Conservation (phyloP, 495 filamentous ascomycete species). For the Geopyxis carbonaria region DNA sequence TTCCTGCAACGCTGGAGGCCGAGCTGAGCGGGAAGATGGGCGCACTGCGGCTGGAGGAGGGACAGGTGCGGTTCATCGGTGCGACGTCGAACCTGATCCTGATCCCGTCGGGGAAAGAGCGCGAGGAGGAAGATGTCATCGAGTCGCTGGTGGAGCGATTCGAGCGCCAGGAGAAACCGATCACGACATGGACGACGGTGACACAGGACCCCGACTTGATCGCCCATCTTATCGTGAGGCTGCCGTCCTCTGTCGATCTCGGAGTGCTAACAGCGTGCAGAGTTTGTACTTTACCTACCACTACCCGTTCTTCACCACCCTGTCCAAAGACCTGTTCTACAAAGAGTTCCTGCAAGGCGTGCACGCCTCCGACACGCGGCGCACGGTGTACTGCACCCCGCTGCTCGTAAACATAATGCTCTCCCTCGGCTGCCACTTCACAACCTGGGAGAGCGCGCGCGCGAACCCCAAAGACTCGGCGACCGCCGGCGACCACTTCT, state of each 20-base stretch:
- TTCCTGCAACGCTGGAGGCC: conserved; percentile 53
- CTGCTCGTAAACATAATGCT: conserved; percentile 90
- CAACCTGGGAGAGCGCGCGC: conserved; percentile 52
- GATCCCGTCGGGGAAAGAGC: conserved; percentile 38
- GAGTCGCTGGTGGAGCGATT: conserved; percentile 19
- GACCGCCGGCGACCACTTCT: conserved; percentile 93
- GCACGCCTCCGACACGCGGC: conserved; percentile 23
- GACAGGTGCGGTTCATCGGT: conserved; percentile 79
- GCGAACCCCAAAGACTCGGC: conserved; percentile 51
- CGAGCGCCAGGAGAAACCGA: conserved; percentile 40
- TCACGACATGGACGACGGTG: conserved; percentile 74
- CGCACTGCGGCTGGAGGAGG: conserved; percentile 70
- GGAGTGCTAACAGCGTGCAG: background rate
- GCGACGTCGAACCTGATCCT: conserved; percentile 91
- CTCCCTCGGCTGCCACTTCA: conserved; percentile 92
- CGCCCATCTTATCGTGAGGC: conserved; percentile 49
- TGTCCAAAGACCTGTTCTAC: conserved; percentile 80
- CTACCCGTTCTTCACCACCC: conserved; percentile 86
- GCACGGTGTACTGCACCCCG: conserved; percentile 61
- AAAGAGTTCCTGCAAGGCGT: conserved; percentile 46
- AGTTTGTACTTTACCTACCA: conserved; percentile 99
- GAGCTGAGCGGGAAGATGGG: conserved; percentile 88
- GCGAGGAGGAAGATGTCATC: conserved; percentile 29
- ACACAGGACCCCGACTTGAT: conserved; percentile 64
- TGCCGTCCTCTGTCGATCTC: background rate